Evolutionary conservation across 2,329 filamentous ascomycete genomes (phyloP).

Genomic region (Gremmenia infestans): DNA sequence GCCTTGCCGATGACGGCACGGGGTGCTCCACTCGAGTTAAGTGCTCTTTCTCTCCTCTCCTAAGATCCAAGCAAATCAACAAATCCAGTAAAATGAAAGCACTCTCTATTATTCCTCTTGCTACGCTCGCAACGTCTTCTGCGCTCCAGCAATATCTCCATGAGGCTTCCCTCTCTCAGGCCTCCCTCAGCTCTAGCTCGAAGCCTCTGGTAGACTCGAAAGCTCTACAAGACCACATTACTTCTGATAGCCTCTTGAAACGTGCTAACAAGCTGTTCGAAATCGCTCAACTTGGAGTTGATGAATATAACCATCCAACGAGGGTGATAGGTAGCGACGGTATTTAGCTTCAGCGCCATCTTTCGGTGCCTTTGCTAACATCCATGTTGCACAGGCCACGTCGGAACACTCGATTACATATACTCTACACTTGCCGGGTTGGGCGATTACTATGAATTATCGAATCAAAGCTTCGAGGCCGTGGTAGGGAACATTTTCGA

Average conservation of each 20-base stretch:
- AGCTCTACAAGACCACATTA: conserved; percentile 53
- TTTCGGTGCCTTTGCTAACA: conserved; percentile 11
- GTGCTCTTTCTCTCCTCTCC: neutral
- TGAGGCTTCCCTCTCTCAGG: neutral
- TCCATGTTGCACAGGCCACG: conserved; percentile 46
- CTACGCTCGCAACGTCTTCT: conserved; percentile 8
- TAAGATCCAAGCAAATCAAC: neutral
- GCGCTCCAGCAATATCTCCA: conserved; percentile 8
- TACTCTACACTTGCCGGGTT: conserved; percentile 48
- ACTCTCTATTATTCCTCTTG: conserved; percentile 2
- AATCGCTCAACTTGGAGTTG: conserved; percentile 53
- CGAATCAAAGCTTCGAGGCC: conserved; percentile 60
- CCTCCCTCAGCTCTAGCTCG: neutral
- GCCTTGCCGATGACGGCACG: neutral
- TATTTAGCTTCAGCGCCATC: conserved; percentile 27
- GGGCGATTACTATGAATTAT: conserved; percentile 56
- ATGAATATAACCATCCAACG: conserved; percentile 63
- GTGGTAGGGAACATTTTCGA: conserved; percentile 56
- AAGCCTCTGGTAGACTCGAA: conserved; percentile 41
- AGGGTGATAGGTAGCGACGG: conserved; percentile 65
- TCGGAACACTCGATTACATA: conserved; percentile 61
- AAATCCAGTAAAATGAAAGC: conserved; percentile 6
- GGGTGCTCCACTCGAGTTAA: neutral
- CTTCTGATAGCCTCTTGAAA: conserved; percentile 48
- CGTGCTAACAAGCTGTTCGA: conserved; percentile 58